Evolutionary conservation across 352 stramenopile genomes (phyloP), one percentile per base, ranked within the genome.

Genomic region (Phytophthora europaea): DNA sequence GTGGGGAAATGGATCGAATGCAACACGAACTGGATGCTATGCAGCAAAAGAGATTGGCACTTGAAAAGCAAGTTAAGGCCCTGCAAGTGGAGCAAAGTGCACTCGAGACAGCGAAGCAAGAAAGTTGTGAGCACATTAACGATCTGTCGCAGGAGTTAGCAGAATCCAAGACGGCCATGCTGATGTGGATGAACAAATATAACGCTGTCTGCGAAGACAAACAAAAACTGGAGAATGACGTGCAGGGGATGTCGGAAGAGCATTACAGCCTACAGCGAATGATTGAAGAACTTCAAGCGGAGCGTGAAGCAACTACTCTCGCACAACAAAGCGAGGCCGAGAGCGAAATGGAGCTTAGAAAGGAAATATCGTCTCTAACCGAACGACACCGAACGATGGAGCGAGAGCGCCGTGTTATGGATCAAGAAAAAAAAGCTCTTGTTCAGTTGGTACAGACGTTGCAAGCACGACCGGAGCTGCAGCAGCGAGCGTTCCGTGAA

Each of bases 101-200:
- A 45, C 40, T 74, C 12, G 67, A 78, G n/a, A 68, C 12, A 57
- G 38, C 31, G 18, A 57, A 75, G 45, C 20, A 55, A 54, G 60
- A 75, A 10, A 59, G 55, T 15, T 34, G 36, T 18, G 69, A 73
- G 8, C 64, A 51, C 23, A 60, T 68, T 28, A 57, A 50, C 5
- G 53, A 57, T 47, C 43, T 90, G 3, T 72, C 23, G 2, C 65
- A 88, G 28, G 82, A 92, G 28, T 43, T 92, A n/a, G 58, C 65
- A 2, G 80, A 88, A 22, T 73, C 76, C 1, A 88, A 93, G 61
- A 88, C 85, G 16, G 76, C 83, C 3, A 82, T 91, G n/a, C 60
- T 90, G 6, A 85, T 84, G 82, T 92, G 85, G 85, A 91, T 90
- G 80, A 90, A 66, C 76, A 90, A 91, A 61, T 89, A 82, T 33